phyloP scores from a whole-genome alignment of 2,329 filamentous ascomycete genomes.

The Coniochaeta ligniaria region DNA sequence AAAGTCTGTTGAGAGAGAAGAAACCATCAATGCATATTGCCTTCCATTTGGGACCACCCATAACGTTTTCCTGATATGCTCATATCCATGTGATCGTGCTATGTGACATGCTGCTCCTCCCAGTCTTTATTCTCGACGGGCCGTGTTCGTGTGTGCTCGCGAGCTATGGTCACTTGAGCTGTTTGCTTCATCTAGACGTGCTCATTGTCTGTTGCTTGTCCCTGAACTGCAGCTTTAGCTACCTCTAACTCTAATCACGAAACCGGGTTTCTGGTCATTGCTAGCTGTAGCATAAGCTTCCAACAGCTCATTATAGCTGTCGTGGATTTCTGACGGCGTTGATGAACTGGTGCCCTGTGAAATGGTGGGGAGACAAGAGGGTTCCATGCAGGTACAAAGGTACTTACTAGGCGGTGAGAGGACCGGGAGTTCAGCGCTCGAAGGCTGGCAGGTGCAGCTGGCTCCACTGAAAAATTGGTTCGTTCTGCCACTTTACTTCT shows the following conservation, averaged over 20 bases:
- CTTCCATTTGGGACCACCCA: not conserved
- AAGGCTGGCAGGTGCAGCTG: not conserved
- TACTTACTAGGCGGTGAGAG: not conserved
- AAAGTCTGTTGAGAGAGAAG: not conserved
- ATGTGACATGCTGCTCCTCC: too few species aligned
- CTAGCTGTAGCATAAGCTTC: not conserved
- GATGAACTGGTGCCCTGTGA: not conserved
- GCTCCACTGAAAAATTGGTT: not conserved
- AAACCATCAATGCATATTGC: slow-evolving; percentile 1
- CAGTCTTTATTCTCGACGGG: too few species aligned
- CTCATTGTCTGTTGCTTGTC: too few species aligned
- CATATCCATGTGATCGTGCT: too few species aligned
- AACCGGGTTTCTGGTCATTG: too few species aligned
- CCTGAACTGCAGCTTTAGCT: too few species aligned
- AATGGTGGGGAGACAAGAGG: not conserved
- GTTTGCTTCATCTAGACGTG: too few species aligned
- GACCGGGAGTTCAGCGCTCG: not conserved
- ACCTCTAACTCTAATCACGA: too few species aligned
- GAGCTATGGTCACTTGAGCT: too few species aligned
- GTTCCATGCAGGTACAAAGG: not conserved
- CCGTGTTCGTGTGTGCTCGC: too few species aligned
- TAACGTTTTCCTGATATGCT: not conserved
- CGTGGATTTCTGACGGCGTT: not conserved
- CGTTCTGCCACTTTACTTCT: not conserved
- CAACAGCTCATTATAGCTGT: not conserved